These are phyloP conservation scores for Tulasnella sp. DNA, from an alignment of 768 basidiomycete species.

Conservation along the genomic window DNA sequence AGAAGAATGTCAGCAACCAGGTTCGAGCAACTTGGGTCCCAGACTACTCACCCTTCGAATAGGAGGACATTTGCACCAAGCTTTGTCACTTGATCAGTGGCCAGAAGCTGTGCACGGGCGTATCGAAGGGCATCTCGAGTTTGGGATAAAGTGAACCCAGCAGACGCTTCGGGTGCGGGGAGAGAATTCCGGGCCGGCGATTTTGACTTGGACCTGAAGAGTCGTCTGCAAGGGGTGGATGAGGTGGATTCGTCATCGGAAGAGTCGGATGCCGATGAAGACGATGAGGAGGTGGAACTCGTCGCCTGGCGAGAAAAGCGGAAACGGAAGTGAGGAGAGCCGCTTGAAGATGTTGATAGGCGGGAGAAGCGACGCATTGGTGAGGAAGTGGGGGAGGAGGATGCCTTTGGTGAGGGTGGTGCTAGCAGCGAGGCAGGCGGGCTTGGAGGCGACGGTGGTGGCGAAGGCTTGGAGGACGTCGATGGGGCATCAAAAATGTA, in stretches of 20 bases:
- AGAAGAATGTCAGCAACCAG: background rate
- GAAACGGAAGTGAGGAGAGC: background rate
- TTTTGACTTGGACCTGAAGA: background rate
- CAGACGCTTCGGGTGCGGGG: background rate
- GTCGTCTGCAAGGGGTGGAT: background rate
- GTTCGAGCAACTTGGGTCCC: background rate
- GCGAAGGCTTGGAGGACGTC: background rate
- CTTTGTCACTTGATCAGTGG: background rate
- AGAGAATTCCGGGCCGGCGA: background rate
- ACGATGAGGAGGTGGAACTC: background rate
- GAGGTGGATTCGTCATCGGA: background rate
- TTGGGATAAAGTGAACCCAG: background rate
- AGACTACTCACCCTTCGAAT: constrained; percentile 1
- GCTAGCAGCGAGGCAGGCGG: background rate
- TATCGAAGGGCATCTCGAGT: constrained; percentile 6
- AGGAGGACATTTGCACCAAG: constrained; percentile 10
- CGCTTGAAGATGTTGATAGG: background rate
- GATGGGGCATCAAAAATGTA: background rate
- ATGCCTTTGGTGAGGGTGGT: background rate
- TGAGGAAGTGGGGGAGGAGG: background rate
- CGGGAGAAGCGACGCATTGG: background rate
- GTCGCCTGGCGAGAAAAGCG: background rate
- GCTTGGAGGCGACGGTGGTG: background rate
- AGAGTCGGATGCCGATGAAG: background rate
- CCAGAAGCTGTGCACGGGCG: constrained; percentile 1